These are phyloP conservation scores for Triticum dicoccoides DNA, from an alignment of 176 grass and related monocot genomes.

Conservation along the genomic window DNA sequence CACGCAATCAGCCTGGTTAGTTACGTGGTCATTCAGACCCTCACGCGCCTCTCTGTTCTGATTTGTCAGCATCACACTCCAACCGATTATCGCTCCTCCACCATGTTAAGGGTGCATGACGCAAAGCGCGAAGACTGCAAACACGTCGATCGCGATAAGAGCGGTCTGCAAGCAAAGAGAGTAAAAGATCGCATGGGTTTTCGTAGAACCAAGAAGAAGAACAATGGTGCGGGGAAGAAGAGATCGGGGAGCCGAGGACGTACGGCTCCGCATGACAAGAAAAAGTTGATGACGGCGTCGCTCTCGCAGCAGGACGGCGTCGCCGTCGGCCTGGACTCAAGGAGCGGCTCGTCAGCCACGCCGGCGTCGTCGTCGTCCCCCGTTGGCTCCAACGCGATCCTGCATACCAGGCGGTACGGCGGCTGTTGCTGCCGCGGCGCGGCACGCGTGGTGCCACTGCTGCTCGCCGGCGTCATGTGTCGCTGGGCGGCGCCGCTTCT, in stretches of 20 bases:
- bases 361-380: not conserved
- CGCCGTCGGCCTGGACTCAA: not conserved
- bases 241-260: not conserved
- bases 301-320: not conserved
- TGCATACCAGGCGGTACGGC: not conserved
- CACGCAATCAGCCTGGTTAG: too few species aligned
- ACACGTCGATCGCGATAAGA: too few species aligned
- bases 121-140: too few species aligned
- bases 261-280: not conserved
- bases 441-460: not conserved
- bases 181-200: not conserved
- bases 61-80: too few species aligned
- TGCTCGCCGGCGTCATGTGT: not conserved
- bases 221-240: not conserved
- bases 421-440: conserved; percentile 7
- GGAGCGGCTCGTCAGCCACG: not conserved
- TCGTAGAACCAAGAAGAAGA: not conserved
- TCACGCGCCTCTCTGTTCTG: too few species aligned
- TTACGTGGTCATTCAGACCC: too few species aligned
- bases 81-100: too few species aligned
- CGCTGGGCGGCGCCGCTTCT: not conserved
- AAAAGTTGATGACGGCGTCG: not conserved
- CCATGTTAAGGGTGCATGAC: too few species aligned
- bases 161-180: too few species aligned
- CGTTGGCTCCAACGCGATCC: not conserved